Evolutionary conservation across 176 grass and related monocot species (phyloP), one percentile per base, ranked within the genome.

Genomic region (Otatea glauca): DNA sequence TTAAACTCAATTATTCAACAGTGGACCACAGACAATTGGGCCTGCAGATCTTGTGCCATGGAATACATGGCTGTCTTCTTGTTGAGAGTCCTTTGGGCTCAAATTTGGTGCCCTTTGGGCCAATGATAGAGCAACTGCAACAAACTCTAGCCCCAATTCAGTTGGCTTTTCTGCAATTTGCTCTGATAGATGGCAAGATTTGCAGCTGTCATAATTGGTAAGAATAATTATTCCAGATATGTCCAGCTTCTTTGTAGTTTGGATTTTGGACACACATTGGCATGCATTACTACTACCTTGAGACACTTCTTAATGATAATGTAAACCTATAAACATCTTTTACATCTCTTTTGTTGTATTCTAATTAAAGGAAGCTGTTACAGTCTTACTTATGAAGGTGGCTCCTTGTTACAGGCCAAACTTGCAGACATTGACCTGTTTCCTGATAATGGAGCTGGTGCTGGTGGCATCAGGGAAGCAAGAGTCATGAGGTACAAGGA

Each of bases 401-500:
- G 21, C 60, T 43, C 18, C 59, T 71, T 75, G 16, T 70, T 80
- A 54, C 89, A 92, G 91, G 89, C 92, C 9, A 93, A 88, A 72
- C 88, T 99, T 73, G 88, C 90, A 72, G 91, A 96, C 48, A 92
- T 99, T 14, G 97, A 99, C 75, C 86, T 99, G 54, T 91, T 92
- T 39, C 86, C 88, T 2, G 97, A 96, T 29, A 84, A 86, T 14
- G 85, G 88, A 21, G 85, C 78, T 39, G 78, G 80, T 14, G 78
- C 41, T 23, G 78, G 86, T 3, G 91, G 84, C 74, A 86, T 92
- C 59, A 91, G 97, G 90, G 97, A 99, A 92, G 93, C 97, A 3
- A 96, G 93, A 14, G 97, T 99, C 9, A 87, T 99, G 86, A 78
- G 97, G 90, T 99, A 99, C 86, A 99, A 92, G 83, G 97, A 99